These are phyloP conservation scores for Exophiala sp. DNA, from an alignment of 2,329 filamentous ascomycete genomes.

Conservation along the genomic window DNA sequence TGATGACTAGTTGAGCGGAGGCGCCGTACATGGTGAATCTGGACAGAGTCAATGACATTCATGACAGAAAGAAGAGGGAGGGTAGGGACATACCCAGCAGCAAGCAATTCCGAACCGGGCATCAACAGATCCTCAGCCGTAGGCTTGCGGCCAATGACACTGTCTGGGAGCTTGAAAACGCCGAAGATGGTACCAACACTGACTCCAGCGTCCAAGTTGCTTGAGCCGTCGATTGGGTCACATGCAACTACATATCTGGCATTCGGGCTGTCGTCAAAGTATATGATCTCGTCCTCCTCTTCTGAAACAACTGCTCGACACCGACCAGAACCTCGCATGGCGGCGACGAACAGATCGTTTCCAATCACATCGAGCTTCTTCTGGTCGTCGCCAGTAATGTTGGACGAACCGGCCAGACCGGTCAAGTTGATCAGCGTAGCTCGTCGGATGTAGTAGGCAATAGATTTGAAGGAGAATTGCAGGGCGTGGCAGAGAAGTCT, in stretches of 20 bases:
- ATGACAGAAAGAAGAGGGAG: no score
- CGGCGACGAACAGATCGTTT: slow-evolving; percentile 94
- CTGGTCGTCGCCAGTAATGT: slow-evolving; percentile 94
- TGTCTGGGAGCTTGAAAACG: slow-evolving; percentile 83
- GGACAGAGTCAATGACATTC: no score
- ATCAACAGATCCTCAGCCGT: slow-evolving; percentile 70
- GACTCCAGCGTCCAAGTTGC: slow-evolving; percentile 95
- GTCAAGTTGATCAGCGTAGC: slow-evolving; percentile 93
- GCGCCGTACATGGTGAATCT: slow-evolving; percentile 99
- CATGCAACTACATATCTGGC: slow-evolving; percentile 92
- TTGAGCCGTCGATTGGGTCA: slow-evolving; percentile 96
- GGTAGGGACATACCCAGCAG: slow-evolving; percentile 43
- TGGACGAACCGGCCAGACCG: slow-evolving; percentile 89
- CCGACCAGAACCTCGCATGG: slow-evolving; percentile 89
- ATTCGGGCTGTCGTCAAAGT: slow-evolving; percentile 69
- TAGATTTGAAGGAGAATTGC: slow-evolving; percentile 99
- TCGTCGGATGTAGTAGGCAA: slow-evolving; percentile 97
- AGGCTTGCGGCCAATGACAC: slow-evolving; percentile 56
- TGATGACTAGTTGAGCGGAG: slow-evolving; percentile 92
- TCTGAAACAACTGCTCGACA: slow-evolving; percentile 94
- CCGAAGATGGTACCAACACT: slow-evolving; percentile 90
- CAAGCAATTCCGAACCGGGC: slow-evolving; percentile 86
- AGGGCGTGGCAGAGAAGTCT: slow-evolving; percentile 95
- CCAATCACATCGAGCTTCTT: slow-evolving; percentile 99
- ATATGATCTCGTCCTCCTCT: slow-evolving; percentile 90